Conservation (phyloP, 1,139 yeast genomes). For the Hyphopichia pseudoburtonii region DNA sequence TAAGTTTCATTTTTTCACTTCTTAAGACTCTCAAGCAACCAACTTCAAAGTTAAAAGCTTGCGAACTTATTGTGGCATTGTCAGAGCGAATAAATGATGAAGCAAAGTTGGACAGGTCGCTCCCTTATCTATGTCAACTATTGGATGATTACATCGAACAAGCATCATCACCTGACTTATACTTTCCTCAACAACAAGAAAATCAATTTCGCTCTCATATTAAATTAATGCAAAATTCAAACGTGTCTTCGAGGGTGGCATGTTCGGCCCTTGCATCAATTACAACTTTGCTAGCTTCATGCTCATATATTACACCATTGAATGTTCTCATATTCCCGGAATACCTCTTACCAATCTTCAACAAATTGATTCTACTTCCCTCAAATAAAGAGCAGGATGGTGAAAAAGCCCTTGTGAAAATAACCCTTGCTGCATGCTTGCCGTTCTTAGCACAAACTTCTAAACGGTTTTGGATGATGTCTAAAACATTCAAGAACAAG, state of each 20-base stretch:
- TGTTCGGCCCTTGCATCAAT: conserved; percentile 55
- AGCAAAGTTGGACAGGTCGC: conserved; percentile 77
- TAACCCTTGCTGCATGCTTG: conserved; percentile 69
- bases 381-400: conserved; percentile 25
- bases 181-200: background rate
- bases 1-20: conserved; percentile 64
- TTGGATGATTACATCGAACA: conserved; percentile 35
- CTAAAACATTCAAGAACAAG: conserved; percentile 52
- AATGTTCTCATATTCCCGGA: conserved; percentile 78
- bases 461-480: conserved; percentile 63
- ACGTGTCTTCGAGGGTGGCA: conserved; percentile 49
- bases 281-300: conserved; percentile 62
- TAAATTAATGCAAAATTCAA: background rate
- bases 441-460: conserved; percentile 70
- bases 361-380: conserved; percentile 36
- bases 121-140: conserved; percentile 70
- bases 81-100: conserved; percentile 81
- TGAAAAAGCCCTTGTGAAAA: conserved; percentile 46
- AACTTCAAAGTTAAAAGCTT: conserved; percentile 62
- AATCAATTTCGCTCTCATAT: background rate
- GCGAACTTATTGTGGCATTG: conserved; percentile 74
- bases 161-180: conserved; percentile 2
- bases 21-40: conserved; percentile 66
- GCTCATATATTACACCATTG: conserved; percentile 70
- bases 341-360: conserved; percentile 73